phyloP scores from a whole-genome alignment of 148 eudicot genomes.

The Spergularia bocconei region DNA sequence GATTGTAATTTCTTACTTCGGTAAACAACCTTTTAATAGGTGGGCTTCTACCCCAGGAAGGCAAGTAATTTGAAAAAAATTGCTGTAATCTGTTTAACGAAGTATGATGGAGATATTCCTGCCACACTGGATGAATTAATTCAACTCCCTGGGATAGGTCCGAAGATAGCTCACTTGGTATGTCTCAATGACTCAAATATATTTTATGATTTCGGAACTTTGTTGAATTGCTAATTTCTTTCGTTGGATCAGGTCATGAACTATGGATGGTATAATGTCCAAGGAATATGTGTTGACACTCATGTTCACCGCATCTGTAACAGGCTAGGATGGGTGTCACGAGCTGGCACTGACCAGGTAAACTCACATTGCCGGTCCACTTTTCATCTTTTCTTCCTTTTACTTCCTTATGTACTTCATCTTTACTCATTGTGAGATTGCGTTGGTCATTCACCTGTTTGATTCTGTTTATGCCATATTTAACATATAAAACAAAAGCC shows the following conservation, averaged over 20 bases:
- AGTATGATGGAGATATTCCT: constrained; percentile 91
- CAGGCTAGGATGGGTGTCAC: constrained; percentile 92
- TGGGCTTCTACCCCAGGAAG: constrained; percentile 90
- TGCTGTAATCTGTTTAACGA: constrained; percentile 65
- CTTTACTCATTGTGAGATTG: not conserved
- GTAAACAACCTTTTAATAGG: constrained; percentile 39
- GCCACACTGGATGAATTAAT: constrained; percentile 71
- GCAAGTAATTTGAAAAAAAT: constrained; percentile 83
- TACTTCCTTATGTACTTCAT: not conserved
- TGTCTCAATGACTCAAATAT: constrained; percentile 19
- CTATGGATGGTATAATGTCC: constrained; percentile 85
- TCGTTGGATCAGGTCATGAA: constrained; percentile 67
- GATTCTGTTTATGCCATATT: not conserved
- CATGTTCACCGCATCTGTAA: constrained; percentile 97
- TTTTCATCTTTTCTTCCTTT: not conserved
- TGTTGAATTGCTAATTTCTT: constrained; percentile 16
- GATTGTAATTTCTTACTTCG: not conserved
- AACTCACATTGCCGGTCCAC: not conserved
- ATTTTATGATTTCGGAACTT: not conserved
- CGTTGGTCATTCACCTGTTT: not conserved
- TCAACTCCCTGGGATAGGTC: constrained; percentile 91
- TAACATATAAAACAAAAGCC: not conserved
- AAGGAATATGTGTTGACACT: constrained; percentile 98
- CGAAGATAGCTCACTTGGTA: constrained; percentile 98
- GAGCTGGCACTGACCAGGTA: constrained; percentile 67